Evolutionary conservation across 768 basidiomycete species (phyloP), one percentile per base, ranked within the genome.

Genomic region (Phallus indusiatus): DNA sequence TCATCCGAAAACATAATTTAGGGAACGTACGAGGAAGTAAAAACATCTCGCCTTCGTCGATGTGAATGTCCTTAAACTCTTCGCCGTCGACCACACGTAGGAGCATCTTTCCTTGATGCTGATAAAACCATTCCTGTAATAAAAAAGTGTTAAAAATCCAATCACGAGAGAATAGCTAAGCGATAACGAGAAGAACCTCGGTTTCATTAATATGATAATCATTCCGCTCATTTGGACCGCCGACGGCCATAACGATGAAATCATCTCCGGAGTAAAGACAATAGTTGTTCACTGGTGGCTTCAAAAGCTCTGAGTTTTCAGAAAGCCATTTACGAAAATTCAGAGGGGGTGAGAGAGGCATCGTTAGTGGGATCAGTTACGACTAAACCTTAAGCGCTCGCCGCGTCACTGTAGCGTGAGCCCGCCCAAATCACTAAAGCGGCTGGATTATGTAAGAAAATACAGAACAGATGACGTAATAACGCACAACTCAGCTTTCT

Each of bases 121-220:
- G 95, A 72, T 94, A 97, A 72, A 98, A 98, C 94, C 94, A 98
- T 73, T 99, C 95, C 88, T 92, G 53, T 96, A n/a, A n/a, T 48
- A 14, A 51, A 6, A 6, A 35, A 54, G 33, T 42, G 18, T 1
- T n/a, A n/a, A 49, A 46, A 28, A 20, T 47, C 17, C 0, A 42
- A 28, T 28, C 28, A 3, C 28, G 7, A 28, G 7, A 2, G 2
- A 3, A n/a, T 7, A 28, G 2, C 28, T 7, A 28, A 28, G 28
- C 7, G 28, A 28, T 28, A 28, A 28, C 28, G 28, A 28, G 28
- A 28, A 28, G 28, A 28, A 28, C 28, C 28, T 28, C 28, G 28
- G 28, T 28, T 28, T 28, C 28, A 28, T 28, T 28, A 28, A 28
- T 28, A 28, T 28, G 95, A 67, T 93, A 97, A 72, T 96, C 94